These are phyloP conservation scores for Boeremia lycopersici DNA, from an alignment of 2,329 filamentous ascomycete genomes.

Conservation along the genomic window DNA sequence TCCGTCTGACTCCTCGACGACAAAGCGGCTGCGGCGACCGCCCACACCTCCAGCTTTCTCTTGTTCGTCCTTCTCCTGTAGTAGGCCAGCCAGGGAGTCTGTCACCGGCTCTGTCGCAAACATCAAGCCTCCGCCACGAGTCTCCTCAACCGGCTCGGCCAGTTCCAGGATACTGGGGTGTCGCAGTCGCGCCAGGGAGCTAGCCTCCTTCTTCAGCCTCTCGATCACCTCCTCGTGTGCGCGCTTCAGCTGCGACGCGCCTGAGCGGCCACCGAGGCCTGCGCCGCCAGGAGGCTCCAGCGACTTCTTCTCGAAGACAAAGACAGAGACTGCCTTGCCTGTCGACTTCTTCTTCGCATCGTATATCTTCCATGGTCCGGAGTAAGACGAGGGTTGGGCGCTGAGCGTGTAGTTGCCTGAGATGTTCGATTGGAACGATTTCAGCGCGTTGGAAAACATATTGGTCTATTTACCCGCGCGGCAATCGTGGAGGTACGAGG, in stretches of 20 bases:
- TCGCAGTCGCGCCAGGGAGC: slow-evolving; percentile 82
- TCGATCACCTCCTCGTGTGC: slow-evolving; percentile 90
- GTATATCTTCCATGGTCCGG: slow-evolving; percentile 96
- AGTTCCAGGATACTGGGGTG: slow-evolving; percentile 93
- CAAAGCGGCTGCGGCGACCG: slow-evolving; percentile 76
- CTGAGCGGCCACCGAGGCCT: slow-evolving; percentile 60
- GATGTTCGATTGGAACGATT: slow-evolving; percentile 94
- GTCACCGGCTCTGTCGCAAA: slow-evolving; percentile 94
- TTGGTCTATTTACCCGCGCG: slow-evolving; percentile 44
- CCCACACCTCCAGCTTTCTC: slow-evolving; percentile 72
- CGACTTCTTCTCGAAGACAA: slow-evolving; percentile 90
- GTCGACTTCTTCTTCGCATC: slow-evolving; percentile 97
- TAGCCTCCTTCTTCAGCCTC: slow-evolving; percentile 87
- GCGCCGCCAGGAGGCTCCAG: slow-evolving; percentile 72
- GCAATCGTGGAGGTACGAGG: slow-evolving; percentile 24
- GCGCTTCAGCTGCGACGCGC: slow-evolving; percentile 74
- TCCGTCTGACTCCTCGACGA: slow-evolving; percentile 79
- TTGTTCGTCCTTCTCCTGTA: slow-evolving; percentile 89
- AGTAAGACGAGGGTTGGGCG: slow-evolving; percentile 73
- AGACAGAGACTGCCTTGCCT: slow-evolving; percentile 85
- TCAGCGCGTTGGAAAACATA: slow-evolving; percentile 90
- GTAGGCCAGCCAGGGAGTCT: slow-evolving; percentile 78
- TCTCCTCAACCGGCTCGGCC: slow-evolving; percentile 94
- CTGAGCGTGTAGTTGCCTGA: slow-evolving; percentile 87
- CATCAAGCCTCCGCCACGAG: slow-evolving; percentile 85